Base-by-base conservation (phyloP, 768 basidiomycete species). In the Cyclocybe cylindracea region DNA sequence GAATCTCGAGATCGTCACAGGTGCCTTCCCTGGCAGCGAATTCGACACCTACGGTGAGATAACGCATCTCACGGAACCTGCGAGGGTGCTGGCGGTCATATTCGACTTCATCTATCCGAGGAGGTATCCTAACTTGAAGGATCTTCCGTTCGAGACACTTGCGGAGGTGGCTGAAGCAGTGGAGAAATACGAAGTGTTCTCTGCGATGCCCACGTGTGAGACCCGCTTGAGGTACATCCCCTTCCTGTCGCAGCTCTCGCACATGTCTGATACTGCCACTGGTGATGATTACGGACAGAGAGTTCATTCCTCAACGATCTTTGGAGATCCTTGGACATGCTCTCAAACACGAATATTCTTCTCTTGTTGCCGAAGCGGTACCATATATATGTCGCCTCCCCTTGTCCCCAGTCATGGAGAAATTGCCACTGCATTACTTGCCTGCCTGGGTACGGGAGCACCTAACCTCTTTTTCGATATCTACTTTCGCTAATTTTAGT, bases 71-170 rank as follows among this genome's bases (percentile, higher is more conserved):
- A 51, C 62, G 0, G 69, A 70, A 50, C 31, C 44, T 1, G 51
- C 64, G 1, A 13, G 41, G 6, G 62, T 60, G 2, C 61, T 70
- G 6, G 63, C 60, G n/a, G 51, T 65, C 2, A 58, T 67, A 2
- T 68, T 68, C 45, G 61, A 61, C 33, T 70, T 57, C 43, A 56
- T 65, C 1, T 65, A 66, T 18, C 67, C 66, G 2, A 53, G 49
- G 18, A 60, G 59, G 18, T 60, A 62, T 32, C 66, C 66, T 0
- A 51, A 56, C 8, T 46, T 69, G 31, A 46, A 61, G 7, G 38
- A 49, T 5, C 42, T 59, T 11, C 44, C 50, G 3, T 63, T 67
- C 29, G 44, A 38, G 2, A 39, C 48, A 2, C 39, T 64, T 1
- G 39, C 55, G 8, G 40, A 31, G 4, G 44, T 65, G 9, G 58